Base-by-base conservation (phyloP, 345 rosid genomes). In the Rhizophora apiculata region DNA sequence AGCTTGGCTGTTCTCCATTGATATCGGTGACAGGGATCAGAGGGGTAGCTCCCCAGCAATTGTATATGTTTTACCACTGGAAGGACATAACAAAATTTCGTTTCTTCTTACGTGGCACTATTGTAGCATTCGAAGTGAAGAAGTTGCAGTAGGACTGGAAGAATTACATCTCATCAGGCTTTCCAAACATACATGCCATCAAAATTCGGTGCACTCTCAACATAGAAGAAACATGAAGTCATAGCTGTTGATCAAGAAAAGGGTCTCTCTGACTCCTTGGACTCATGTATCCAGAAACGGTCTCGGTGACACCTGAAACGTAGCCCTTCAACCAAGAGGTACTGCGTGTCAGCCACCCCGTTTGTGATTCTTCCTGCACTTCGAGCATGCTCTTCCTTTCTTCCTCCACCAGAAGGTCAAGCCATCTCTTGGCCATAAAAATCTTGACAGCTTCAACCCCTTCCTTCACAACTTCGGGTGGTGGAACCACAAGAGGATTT, bases 281-380 rank as follows among this genome's bases (percentile, higher is more conserved):
- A 71, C 82, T 85, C 39, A 88, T n/a, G 64, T 77, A 81, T 60
- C 72, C 95, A 0, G 90, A 80, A 30, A 91, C 86, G 34, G 39
- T 76, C 31, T 70, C 78, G 10, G 91, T 75, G 64, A 89, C 81
- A 65, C 69, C 77, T 0, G 88, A 63, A 24, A 60, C 92, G 58
- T 81, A 70, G 18, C 68, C 79, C 72, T 85, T 92, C 82, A 95
- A 67, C 91, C 85, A 85, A 0, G 97, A 87, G 55, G 94, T 80
- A 70, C 98, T 88, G 75, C 94, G 85, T 3, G 89, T 85, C 78
- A 92, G 79, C 98, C 96, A 96, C 2, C 91, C 98, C 0, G 85
- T 43, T 76, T 85, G 75, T 32, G 71, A 70, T 64, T 73, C 74
- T 59, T 90, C 94, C 39, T 81, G 81, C 72, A 69, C 89, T 39